phyloP scores from a whole-genome alignment of 108 stramenopile species.

The Aureococcus anophagefferens region DNA sequence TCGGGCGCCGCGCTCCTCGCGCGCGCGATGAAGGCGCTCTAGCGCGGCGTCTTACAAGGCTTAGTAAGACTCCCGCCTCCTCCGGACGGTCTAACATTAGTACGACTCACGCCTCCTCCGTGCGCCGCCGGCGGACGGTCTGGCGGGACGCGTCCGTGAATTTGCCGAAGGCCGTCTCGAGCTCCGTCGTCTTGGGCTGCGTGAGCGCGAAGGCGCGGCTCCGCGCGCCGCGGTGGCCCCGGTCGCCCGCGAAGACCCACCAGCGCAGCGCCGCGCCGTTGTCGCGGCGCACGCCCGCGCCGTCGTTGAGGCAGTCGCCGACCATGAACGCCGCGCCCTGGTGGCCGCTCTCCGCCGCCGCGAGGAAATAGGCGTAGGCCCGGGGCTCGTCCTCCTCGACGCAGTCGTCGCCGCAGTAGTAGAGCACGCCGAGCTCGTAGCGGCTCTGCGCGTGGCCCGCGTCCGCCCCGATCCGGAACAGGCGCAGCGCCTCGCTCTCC shows the following conservation, averaged over 20 bases:
- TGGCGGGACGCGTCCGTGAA: background rate
- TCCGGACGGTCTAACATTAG: too few species aligned
- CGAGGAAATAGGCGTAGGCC: constrained; percentile 36
- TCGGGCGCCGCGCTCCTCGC: too few species aligned
- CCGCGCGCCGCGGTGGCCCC: constrained; percentile 54
- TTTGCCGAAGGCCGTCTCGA: background rate
- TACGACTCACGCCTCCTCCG: too few species aligned
- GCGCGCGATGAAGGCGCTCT: too few species aligned
- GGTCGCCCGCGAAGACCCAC: constrained; percentile 46
- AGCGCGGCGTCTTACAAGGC: too few species aligned
- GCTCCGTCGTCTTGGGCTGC: background rate
- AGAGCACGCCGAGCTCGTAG: background rate
- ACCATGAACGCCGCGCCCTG: constrained; percentile 55
- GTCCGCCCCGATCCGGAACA: background rate
- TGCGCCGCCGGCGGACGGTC: too few species aligned
- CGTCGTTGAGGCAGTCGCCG: constrained; percentile 53
- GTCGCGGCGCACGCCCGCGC: constrained; percentile 38
- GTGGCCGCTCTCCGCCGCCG: constrained; percentile 44
- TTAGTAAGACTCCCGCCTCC: too few species aligned
- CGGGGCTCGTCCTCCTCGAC: constrained; percentile 34
- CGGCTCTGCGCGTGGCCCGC: background rate
- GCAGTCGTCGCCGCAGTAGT: constrained; percentile 25
- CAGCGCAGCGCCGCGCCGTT: constrained; percentile 45
- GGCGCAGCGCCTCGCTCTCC: background rate
- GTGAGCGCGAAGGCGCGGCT: constrained; percentile 43